A percentile compares a stretch with the other conserved stretches of the same genome.
phyloP scores from a whole-genome alignment of 768 basidiomycete genomes.

The Lactarius sanguifluus region DNA sequence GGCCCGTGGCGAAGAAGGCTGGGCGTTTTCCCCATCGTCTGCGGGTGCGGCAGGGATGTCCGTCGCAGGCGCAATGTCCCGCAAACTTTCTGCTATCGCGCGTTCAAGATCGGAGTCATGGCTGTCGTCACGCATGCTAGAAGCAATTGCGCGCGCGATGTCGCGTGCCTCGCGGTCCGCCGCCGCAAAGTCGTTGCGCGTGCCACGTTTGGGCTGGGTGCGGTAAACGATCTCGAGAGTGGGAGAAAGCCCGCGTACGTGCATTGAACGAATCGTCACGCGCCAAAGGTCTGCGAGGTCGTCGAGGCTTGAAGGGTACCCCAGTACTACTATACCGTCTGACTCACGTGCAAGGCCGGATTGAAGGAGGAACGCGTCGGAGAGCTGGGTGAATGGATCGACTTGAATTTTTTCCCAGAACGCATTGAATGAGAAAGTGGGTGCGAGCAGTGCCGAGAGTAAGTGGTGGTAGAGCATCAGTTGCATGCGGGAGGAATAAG shows the following conservation, averaged over 20 bases:
- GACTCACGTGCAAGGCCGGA: constrained; percentile 29
- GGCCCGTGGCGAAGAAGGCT: neutral
- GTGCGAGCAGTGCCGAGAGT: constrained; percentile 48
- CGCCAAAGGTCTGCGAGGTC: constrained; percentile 39
- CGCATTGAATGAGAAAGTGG: constrained; percentile 48
- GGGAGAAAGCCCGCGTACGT: constrained; percentile 40
- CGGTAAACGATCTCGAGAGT: constrained; percentile 55
- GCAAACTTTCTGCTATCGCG: constrained; percentile 32
- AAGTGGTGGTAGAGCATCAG: constrained; percentile 78
- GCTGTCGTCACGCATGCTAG: constrained; percentile 41
- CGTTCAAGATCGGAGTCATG: constrained; percentile 28
- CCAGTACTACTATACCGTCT: constrained; percentile 13
- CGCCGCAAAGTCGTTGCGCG: neutral
- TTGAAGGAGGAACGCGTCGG: constrained; percentile 46
- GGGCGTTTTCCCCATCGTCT: neutral
- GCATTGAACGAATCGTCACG: constrained; percentile 30
- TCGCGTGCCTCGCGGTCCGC: constrained; percentile 43
- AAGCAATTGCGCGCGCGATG: constrained; percentile 47
- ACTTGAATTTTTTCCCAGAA: constrained; percentile 54
- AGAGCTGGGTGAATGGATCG: constrained; percentile 47
- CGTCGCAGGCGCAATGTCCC: constrained; percentile 17
- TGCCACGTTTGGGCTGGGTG: constrained; percentile 23
- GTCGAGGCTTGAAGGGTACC: constrained; percentile 32
- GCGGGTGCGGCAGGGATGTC: neutral
- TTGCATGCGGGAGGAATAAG: constrained; percentile 60